These are phyloP conservation scores for Fusarium sp. DNA, from an alignment of 2,329 filamentous ascomycete species.

Conservation along the genomic window DNA sequence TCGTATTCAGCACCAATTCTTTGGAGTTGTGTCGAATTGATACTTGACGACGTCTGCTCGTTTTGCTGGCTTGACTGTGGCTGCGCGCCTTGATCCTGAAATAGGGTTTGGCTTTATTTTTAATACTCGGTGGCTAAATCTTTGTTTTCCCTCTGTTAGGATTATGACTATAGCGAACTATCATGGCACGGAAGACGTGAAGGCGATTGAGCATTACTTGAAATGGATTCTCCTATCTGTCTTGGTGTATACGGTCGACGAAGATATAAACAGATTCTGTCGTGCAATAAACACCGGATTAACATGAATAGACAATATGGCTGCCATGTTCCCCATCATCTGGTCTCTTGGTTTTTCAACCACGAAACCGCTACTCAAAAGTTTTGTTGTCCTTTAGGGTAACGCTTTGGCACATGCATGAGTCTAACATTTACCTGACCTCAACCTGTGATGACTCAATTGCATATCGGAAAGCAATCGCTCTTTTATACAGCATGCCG, in stretches of 20 bases:
- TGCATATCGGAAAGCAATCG: not conserved
- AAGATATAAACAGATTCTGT: not conserved
- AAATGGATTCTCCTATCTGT: not conserved
- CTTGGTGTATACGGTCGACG: no score
- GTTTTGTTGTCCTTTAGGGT: not conserved
- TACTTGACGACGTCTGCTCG: not conserved
- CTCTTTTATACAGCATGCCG: not conserved
- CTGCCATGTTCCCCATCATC: not conserved
- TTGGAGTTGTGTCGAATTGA: rapidly evolving
- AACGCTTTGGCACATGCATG: not conserved
- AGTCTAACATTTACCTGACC: not conserved
- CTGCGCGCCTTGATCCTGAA: not conserved
- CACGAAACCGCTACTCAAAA: not conserved
- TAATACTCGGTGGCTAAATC: not conserved
- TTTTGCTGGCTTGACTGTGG: not conserved
- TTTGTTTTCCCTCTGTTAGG: no score
- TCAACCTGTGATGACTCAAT: not conserved
- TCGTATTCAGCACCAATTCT: rapidly evolving
- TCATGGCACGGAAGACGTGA: not conserved
- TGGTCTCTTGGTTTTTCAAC: not conserved
- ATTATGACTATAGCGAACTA: not conserved
- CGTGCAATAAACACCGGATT: not conserved
- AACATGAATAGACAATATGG: not conserved
- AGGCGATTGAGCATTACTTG: rapidly evolving
- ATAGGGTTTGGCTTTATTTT: not conserved